These are phyloP conservation scores for Penicillium samsonianum DNA, from an alignment of 495 filamentous ascomycete species.

Conservation along the genomic window DNA sequence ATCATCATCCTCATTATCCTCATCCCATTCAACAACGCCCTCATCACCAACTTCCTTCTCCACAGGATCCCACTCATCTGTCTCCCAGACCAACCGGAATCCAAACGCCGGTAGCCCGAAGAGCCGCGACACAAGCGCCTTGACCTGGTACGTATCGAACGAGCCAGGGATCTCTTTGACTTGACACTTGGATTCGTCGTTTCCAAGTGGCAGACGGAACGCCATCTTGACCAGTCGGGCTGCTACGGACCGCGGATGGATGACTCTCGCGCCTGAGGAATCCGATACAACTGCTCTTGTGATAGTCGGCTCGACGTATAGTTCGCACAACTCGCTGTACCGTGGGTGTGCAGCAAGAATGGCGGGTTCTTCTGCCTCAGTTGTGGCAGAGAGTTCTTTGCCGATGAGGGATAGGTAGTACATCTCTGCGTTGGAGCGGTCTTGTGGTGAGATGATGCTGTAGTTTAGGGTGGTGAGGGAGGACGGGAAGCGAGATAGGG, in stretches of 20 bases:
- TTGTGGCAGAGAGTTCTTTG: constrained; percentile 64
- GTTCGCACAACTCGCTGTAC: constrained; percentile 69
- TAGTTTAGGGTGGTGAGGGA: constrained; percentile 74
- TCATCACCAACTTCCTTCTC: constrained; percentile 55
- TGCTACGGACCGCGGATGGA: constrained; percentile 67
- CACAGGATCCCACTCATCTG: constrained; percentile 80
- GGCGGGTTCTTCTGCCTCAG: constrained; percentile 51
- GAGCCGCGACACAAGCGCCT: constrained; percentile 71
- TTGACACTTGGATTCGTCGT: constrained; percentile 14
- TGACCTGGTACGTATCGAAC: constrained; percentile 77
- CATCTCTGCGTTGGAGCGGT: constrained; percentile 83
- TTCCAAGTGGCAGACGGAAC: constrained; percentile 48
- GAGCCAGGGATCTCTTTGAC: constrained; percentile 67
- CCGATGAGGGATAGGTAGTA: constrained; percentile 86
- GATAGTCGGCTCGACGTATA: constrained; percentile 67
- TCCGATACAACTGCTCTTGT: constrained; percentile 32
- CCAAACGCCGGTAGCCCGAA: constrained; percentile 65
- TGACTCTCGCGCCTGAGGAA: constrained; percentile 36
- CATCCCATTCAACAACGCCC: constrained; percentile 52
- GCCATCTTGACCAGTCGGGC: constrained; percentile 67
- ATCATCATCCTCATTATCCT: constrained; percentile 55
- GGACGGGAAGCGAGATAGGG: constrained; percentile 68
- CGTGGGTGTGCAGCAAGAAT: constrained; percentile 65
- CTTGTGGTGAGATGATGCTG: constrained; percentile 65
- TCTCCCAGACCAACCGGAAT: constrained; percentile 74